Base-by-base conservation (phyloP, 768 basidiomycete species). In the Tylopilus balloui region DNA sequence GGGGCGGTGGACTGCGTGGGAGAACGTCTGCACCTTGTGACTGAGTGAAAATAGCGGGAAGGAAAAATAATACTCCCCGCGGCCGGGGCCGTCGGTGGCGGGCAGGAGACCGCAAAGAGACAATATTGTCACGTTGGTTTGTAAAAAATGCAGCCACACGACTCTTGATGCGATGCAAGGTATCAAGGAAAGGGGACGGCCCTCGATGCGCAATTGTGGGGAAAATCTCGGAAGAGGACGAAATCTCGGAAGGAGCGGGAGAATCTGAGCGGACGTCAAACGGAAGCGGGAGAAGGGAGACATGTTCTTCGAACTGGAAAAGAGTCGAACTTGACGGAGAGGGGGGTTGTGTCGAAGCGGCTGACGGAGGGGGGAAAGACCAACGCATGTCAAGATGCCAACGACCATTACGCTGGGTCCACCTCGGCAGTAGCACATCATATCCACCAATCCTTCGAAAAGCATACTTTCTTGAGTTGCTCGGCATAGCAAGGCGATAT, bases 41-140 rank as follows among this genome's bases (percentile, higher is more conserved):
- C 10, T 79, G 73, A 4, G 85, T 75, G 63, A 90, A 86, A 57
- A 88, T 83, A 28, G 88, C 86, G 19, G 89, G 89, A 42, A 92
- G 75, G 74, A 90, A 89, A 69, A 87, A 90, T 42, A 90, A 68
- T 34, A 88, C 79, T 28, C 85, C 82, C 34, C 81, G 77, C 41
- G 77, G 76, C 48, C 73, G 71, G 48, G 78, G 72, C 20, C 66
- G 67, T 48, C 78, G 68, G 39, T 72, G 66, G 40, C 78, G 76
- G 38, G 76, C 60, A 35, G 79, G 75, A 2, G 78, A 75, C 24
- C 78, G 73, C 1, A 76, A 72, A 3, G 66, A 54, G 17, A 71
- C 67, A 25, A 69, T 67, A 38, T 59, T 45, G 17, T 65, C 61
- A 25, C 70, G 69, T n/a, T 65, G 63, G 28, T 70, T 69, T 9